These are phyloP conservation scores for Neocallimastix lanati DNA, from an alignment of 192 early-diverging fungal genomes.

Conservation along the genomic window DNA sequence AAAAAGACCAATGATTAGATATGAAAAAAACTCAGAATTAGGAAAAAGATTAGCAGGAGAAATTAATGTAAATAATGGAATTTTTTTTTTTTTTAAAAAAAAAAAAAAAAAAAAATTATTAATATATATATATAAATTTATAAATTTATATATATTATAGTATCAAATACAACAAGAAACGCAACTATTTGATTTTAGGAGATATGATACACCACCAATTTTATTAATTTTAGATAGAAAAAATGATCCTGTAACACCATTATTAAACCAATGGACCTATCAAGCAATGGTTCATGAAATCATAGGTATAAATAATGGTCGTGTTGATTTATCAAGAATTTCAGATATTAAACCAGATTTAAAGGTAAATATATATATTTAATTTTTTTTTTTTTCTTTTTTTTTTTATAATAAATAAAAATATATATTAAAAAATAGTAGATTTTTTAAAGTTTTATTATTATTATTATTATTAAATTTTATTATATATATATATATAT, in stretches of 20 bases:
- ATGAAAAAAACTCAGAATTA: slow-evolving; percentile 64
- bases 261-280: slow-evolving; percentile 95
- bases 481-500: no score
- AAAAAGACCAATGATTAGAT: slow-evolving; percentile 81
- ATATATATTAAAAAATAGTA: no score
- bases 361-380: no score
- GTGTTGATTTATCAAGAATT: slow-evolving; percentile 76
- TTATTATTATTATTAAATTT: no score
- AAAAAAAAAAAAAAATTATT: no score
- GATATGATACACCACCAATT: slow-evolving; percentile 66
- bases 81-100: no score
- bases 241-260: slow-evolving; percentile 86
- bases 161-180: slow-evolving; percentile 58
- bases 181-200: slow-evolving; percentile 57
- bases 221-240: slow-evolving; percentile 81
- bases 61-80: slow-evolving; percentile 54
- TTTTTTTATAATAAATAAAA: no score
- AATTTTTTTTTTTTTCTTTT: no score
- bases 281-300: slow-evolving; percentile 96
- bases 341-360: slow-evolving; percentile 57
- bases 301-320: slow-evolving; percentile 78
- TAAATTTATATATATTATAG: no score
- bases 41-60: slow-evolving; percentile 67
- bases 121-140: no score
- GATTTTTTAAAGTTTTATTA: no score